Evolutionary conservation across 1,139 yeast genomes (phyloP).

Genomic region (Yamadazyma atmosphaerica): DNA sequence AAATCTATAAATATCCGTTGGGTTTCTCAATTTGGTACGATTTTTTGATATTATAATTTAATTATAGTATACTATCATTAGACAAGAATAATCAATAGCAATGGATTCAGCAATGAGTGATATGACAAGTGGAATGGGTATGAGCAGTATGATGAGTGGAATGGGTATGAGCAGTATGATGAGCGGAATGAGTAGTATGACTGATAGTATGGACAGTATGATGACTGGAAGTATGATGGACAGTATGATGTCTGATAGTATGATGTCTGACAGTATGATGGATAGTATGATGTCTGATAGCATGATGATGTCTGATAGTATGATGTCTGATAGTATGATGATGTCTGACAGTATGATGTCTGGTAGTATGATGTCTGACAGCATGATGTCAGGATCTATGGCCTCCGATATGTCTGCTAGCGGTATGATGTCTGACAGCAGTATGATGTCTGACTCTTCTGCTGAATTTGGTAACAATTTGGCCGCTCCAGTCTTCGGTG

Average conservation of each 20-base stretch:
- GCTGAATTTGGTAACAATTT: not conserved
- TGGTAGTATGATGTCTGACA: slow-evolving; percentile 1
- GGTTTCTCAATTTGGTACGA: too few species aligned
- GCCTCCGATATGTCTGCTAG: not conserved
- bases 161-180: not conserved
- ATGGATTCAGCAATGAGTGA: not conserved
- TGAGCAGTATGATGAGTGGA: slow-evolving; percentile 1
- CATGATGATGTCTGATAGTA: not conserved
- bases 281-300: not conserved
- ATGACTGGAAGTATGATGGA: not conserved
- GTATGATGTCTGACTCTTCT: not conserved
- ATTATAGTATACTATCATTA: too few species aligned
- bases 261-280: not conserved
- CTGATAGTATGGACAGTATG: slow-evolving; percentile 1
- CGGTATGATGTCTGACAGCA: not conserved
- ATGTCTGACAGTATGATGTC: not conserved
- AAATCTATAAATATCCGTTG: too few species aligned
- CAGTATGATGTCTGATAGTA: not conserved
- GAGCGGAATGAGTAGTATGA: not conserved
- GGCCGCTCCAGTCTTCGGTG: slow-evolving; percentile 1
- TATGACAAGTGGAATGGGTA: slow-evolving; percentile 1
- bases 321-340: slow-evolving; percentile 1
- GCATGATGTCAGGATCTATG: not conserved
- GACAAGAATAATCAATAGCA: too few species aligned
- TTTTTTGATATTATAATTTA: too few species aligned